Evolutionary conservation across 306 rosid genomes (phyloP).

Genomic region (Lagenaria siceraria): DNA sequence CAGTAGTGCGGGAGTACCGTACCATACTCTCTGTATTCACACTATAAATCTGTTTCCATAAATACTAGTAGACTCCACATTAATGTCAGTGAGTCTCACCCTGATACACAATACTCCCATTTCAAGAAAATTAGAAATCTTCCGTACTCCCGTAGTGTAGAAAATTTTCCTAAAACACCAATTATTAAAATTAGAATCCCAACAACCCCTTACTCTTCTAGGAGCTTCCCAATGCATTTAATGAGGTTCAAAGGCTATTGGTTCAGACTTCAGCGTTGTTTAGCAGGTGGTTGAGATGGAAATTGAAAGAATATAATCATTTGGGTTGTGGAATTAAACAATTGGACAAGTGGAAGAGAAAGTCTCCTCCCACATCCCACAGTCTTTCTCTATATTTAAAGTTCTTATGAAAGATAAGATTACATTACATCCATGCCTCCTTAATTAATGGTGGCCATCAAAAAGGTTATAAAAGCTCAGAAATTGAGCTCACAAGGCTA

Average conservation of each 20-base stretch:
- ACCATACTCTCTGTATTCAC: too few species aligned
- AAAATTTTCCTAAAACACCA: too few species aligned
- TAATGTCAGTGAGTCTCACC: too few species aligned
- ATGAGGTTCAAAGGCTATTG: background rate
- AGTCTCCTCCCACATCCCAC: background rate
- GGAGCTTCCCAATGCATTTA: background rate
- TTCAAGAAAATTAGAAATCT: too few species aligned
- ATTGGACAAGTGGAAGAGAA: background rate
- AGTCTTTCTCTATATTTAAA: background rate
- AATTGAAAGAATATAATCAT: background rate
- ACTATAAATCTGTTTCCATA: too few species aligned
- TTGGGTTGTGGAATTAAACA: background rate
- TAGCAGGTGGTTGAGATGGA: background rate
- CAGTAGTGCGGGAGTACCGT: too few species aligned
- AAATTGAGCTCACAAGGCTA: background rate
- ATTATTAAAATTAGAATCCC: too few species aligned
- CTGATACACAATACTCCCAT: too few species aligned
- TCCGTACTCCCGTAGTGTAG: too few species aligned
- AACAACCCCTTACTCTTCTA: background rate
- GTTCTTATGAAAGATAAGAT: background rate
- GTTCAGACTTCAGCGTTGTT: background rate
- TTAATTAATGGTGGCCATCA: background rate
- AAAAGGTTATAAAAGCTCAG: background rate
- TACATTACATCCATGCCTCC: background rate
- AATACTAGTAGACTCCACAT: too few species aligned